These are phyloP conservation scores for Ustilago crameri DNA, from an alignment of 1,284 basidiomycete species.

Conservation along the genomic window DNA sequence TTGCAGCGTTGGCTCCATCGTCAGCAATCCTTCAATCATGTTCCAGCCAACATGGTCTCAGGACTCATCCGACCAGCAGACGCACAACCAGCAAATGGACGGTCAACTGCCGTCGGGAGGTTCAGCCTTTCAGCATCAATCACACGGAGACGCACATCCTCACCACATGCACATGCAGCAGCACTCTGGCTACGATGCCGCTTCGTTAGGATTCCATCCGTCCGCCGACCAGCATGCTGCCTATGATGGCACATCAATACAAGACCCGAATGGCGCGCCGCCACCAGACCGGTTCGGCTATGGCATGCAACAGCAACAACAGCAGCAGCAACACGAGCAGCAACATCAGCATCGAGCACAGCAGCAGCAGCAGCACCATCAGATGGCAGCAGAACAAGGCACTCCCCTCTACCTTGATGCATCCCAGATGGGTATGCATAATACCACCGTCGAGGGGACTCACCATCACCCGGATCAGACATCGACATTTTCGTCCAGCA, in stretches of 20 bases:
- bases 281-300: slow-evolving; percentile 14
- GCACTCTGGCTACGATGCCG: slow-evolving; percentile 8
- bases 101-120: slow-evolving; percentile 6
- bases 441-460: slow-evolving; percentile 2
- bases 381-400: not conserved
- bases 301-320: slow-evolving; percentile 3
- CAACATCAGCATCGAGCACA: not conserved
- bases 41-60: slow-evolving; percentile 49
- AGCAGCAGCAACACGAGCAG: slow-evolving; percentile 8
- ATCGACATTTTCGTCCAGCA: not conserved
- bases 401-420: slow-evolving; percentile 12
- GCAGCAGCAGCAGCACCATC: slow-evolving; percentile 2
- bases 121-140: slow-evolving; percentile 10
- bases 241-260: slow-evolving; percentile 15
- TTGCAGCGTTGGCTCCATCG: not conserved
- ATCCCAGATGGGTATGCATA: slow-evolving; percentile 6
- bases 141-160: slow-evolving; percentile 8
- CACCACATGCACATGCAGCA: slow-evolving; percentile 4
- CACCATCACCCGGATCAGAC: slow-evolving; percentile 2
- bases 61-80: slow-evolving; percentile 18
- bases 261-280: slow-evolving; percentile 9
- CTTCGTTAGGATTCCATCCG: slow-evolving; percentile 7
- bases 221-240: slow-evolving; percentile 6
- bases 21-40: slow-evolving; percentile 17
- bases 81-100: slow-evolving; percentile 13